Evolutionary conservation across 225 moss, liverwort and hornwort species (phyloP), one percentile per base, ranked within the genome.

Genomic region (Marchantia paleacea): DNA sequence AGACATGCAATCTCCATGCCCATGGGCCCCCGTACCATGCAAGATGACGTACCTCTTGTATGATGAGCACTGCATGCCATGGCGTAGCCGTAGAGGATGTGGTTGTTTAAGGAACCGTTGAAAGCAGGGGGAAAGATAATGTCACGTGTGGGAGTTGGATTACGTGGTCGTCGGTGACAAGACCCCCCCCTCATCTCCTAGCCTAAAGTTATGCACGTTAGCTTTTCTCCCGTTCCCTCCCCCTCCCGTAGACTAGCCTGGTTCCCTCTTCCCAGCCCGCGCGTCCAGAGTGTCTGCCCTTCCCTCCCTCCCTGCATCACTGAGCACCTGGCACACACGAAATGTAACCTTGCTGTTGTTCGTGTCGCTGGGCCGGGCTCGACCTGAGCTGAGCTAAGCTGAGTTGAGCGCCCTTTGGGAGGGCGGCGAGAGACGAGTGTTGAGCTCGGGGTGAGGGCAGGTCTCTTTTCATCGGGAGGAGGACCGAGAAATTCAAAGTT

Each of bases 81-180:
- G 52, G 16, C 16, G 39, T 39, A 66, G 22, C 11, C 26, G 76
- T 26, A 31, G 58, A 25, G 29, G 60, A 62, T 76, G 55, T 48
- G 73, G 73, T 52, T 52, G 73, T 52, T 73, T 54, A 25, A 53
- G 73, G 73, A 73, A 22, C 73, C 73, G 73, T 73, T 73, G 73
- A 54, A 54, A 54, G 51, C n/a, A 7, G 29, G 19, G 75, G 22
- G 53, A 70, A 54, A 74, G 73, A 55, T 76, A 12, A 58, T 76
- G 60, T 76, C 76, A 76, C 76, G 76, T 61, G 76, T 76, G 76
- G 76, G 30, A 74, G 73, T 31, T 76, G 61, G 55, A 61, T 60
- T 58, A 76, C 76, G 76, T 76, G 76, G 58, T 61, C 29, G 52
- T 73, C 52, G 52, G 51, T 52, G 73, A 73, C 14, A 20, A 52